Evolutionary conservation across 2,329 filamentous ascomycete genomes (phyloP).

Genomic region (Phyllosticta citriasiana): DNA sequence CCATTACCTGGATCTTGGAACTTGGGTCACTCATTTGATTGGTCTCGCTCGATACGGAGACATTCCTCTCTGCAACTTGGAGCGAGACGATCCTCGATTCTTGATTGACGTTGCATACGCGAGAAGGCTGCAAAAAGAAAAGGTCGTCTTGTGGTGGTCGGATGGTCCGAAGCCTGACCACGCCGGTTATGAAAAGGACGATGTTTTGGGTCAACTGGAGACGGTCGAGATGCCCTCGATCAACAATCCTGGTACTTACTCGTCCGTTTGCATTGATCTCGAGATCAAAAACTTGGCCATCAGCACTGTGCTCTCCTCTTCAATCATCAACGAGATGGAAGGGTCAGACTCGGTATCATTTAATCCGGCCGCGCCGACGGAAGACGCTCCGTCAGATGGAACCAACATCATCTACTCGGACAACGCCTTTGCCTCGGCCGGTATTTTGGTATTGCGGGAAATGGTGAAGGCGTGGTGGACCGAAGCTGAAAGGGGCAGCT

Average conservation of each 20-base stretch:
- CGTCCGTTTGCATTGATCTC: slow-evolving; percentile 91
- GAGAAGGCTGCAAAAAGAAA: slow-evolving; percentile 76
- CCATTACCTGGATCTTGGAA: slow-evolving; percentile 85
- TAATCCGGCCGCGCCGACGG: slow-evolving; percentile 59
- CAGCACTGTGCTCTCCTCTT: slow-evolving; percentile 94
- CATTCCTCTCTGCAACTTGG: slow-evolving; percentile 88
- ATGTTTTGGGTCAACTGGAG: slow-evolving; percentile 73
- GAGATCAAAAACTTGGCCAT: slow-evolving; percentile 91
- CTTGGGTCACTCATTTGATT: slow-evolving; percentile 83
- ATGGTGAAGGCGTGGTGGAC: slow-evolving; percentile 99
- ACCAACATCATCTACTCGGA: slow-evolving; percentile 69
- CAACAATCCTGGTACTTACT: slow-evolving; percentile 88
- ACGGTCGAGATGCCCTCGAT: slow-evolving; percentile 83
- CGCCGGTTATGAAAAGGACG: slow-evolving; percentile 89
- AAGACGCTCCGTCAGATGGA: slow-evolving; percentile 51
- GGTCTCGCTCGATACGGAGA: slow-evolving; percentile 86
- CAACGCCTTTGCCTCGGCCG: slow-evolving; percentile 85
- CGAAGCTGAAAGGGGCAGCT: slow-evolving; percentile 80
- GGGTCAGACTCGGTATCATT: slow-evolving; percentile 79
- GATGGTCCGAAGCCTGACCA: slow-evolving; percentile 79
- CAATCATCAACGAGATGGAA: slow-evolving; percentile 92
- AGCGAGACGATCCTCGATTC: slow-evolving; percentile 87
- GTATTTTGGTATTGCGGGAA: slow-evolving; percentile 81
- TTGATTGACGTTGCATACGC: slow-evolving; percentile 95
- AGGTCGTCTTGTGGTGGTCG: slow-evolving; percentile 97